These are phyloP conservation scores for Theileria parva DNA, from an alignment of 169 alveolate species.

Conservation along the genomic window DNA sequence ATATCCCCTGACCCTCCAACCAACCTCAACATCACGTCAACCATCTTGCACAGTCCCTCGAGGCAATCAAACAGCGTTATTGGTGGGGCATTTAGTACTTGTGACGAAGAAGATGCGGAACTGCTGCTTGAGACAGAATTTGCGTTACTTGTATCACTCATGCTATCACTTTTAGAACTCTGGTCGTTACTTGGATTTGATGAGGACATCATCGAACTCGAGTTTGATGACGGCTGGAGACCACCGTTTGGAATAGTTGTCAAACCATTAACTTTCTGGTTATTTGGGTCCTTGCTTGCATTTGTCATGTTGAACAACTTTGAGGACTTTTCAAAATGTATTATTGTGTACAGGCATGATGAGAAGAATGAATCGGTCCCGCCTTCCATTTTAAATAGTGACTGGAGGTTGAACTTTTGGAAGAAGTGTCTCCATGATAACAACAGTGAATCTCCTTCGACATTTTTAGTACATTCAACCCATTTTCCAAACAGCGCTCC, in stretches of 20 bases:
- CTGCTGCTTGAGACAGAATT: not conserved
- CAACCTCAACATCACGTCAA: constrained; percentile 80
- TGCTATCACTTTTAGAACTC: not conserved
- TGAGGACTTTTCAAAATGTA: constrained; percentile 28
- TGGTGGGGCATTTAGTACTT: constrained; percentile 34
- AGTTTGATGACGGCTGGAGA: not conserved
- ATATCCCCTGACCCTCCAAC: constrained; percentile 82
- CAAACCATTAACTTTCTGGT: not conserved
- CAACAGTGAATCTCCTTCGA: constrained; percentile 63
- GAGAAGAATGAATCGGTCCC: constrained; percentile 84
- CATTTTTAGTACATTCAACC: constrained; percentile 66
- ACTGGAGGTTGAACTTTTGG: constrained; percentile 83
- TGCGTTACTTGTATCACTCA: not conserved
- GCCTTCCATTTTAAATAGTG: constrained; percentile 84
- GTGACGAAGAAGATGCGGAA: not conserved
- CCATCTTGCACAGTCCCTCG: constrained; percentile 82
- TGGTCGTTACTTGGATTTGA: not conserved
- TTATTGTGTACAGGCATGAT: constrained; percentile 81
- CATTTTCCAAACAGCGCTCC: constrained; percentile 68
- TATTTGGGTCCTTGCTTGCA: not conserved
- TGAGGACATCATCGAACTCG: not conserved
- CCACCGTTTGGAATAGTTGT: not conserved
- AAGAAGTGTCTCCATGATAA: constrained; percentile 77
- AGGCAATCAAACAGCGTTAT: constrained; percentile 53
- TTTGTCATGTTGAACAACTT: constrained; percentile 25